phyloP scores from a whole-genome alignment of 805 yeast species.

The Zygosaccharomyces bailii region DNA sequence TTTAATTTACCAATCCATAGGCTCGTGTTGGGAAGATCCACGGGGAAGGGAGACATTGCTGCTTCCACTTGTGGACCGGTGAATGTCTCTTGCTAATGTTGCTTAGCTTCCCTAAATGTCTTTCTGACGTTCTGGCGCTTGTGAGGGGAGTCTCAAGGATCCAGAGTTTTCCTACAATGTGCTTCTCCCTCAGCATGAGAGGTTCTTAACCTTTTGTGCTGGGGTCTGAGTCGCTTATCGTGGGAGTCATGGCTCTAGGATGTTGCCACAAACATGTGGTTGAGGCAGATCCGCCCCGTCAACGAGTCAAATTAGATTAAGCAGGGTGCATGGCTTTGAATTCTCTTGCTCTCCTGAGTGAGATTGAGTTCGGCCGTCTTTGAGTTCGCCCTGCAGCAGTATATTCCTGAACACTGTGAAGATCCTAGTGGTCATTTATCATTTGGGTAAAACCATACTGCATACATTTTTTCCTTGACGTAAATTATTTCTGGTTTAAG shows the following conservation, averaged over 20 bases:
- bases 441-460: conserved; percentile 99
- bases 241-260: conserved; percentile 12
- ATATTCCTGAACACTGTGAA: conserved; percentile 99
- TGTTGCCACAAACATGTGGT: conserved; percentile 32
- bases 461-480: conserved; percentile 56
- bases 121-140: conserved; percentile 65
- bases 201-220: conserved; percentile 24
- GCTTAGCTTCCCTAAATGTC: conserved; percentile 29
- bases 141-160: conserved; percentile 51
- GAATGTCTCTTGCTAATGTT: conserved; percentile 33
- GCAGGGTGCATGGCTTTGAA: conserved; percentile 44
- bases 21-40: conserved; percentile 27
- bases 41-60: conserved; percentile 26
- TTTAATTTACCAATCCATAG: conserved; percentile 20
- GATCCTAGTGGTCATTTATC: conserved; percentile 85
- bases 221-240: conserved; percentile 34
- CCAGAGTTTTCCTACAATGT: conserved; percentile 12
- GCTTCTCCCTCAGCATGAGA: conserved; percentile 35
- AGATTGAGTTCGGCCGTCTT: conserved; percentile 62
- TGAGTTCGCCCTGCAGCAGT: conserved; percentile 71
- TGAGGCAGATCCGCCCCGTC: conserved; percentile 93
- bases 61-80: conserved; percentile 24
- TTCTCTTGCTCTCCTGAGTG: conserved; percentile 34
- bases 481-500: neutral
- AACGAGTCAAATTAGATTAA: conserved; percentile 82